Percentiles rank a stretch among this genome's conserved stretches.
Conservation (phyloP, 129 eudicot genomes). For the Flaveria brownii region DNA sequence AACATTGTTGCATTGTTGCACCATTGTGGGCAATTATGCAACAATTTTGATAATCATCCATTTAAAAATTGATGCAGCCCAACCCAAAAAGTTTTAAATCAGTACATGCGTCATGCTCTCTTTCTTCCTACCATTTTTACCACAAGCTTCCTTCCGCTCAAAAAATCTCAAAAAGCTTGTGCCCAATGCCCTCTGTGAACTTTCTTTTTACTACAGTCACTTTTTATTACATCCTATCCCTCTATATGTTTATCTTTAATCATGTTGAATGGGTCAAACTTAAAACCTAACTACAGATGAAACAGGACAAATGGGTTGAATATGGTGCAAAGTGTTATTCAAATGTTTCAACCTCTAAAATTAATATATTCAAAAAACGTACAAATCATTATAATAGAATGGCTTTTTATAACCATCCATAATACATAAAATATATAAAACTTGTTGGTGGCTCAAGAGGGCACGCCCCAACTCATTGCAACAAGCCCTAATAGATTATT, state of each 20-base stretch:
- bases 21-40: neutral
- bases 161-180: too few relatives aligned
- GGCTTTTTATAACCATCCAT: neutral
- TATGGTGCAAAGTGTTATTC: neutral
- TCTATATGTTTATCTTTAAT: too few relatives aligned
- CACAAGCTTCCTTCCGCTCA: too few relatives aligned
- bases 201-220: neutral
- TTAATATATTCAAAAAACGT: neutral
- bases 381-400: neutral
- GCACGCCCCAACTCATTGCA: neutral
- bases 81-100: neutral
- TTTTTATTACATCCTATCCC: neutral
- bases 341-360: neutral
- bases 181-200: too few relatives aligned
- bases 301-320: neutral
- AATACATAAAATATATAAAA: neutral
- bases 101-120: neutral
- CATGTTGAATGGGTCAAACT: too few relatives aligned
- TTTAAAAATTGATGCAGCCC: neutral
- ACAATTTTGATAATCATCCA: neutral
- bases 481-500: neutral
- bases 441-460: neutral
- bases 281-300: neutral
- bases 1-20: neutral
- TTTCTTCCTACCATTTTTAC: neutral